Percentiles rank a stretch among this genome's conserved stretches.
Conservation (phyloP, 148 eudicot genomes). For the Vaccinium vitisidaea region DNA sequence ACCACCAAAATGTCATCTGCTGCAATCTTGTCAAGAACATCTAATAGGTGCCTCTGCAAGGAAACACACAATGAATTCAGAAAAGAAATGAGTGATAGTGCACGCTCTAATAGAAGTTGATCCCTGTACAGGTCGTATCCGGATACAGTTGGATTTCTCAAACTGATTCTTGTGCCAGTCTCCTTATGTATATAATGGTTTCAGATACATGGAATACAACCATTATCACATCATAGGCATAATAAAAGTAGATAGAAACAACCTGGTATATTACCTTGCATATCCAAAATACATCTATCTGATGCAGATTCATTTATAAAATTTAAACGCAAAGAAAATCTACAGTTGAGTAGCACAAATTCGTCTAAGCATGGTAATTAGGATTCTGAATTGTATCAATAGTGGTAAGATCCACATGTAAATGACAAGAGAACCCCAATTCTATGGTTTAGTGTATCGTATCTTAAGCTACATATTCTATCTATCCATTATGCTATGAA, state of each 20-base stretch:
- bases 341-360: background rate
- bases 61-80: background rate
- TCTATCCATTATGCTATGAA: too few relatives aligned
- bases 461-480: too few relatives aligned
- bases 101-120: too few relatives aligned
- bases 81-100: background rate
- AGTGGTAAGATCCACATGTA: background rate
- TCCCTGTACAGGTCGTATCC: background rate
- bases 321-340: background rate
- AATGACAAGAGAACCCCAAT: background rate
- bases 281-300: background rate
- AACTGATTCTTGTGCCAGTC: background rate
- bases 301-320: background rate
- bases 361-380: background rate
- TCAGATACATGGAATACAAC: background rate
- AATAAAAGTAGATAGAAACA: background rate
- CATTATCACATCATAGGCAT: background rate
- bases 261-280: background rate
- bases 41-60: constrained; percentile 65
- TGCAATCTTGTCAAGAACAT: constrained; percentile 34
- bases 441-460: background rate
- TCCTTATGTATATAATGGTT: background rate
- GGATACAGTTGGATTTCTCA: background rate
- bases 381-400: background rate
- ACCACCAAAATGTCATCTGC: constrained; percentile 68